Evolutionary conservation across 2,329 filamentous ascomycete genomes (phyloP).

Genomic region (Talaromyces atroroseus): DNA sequence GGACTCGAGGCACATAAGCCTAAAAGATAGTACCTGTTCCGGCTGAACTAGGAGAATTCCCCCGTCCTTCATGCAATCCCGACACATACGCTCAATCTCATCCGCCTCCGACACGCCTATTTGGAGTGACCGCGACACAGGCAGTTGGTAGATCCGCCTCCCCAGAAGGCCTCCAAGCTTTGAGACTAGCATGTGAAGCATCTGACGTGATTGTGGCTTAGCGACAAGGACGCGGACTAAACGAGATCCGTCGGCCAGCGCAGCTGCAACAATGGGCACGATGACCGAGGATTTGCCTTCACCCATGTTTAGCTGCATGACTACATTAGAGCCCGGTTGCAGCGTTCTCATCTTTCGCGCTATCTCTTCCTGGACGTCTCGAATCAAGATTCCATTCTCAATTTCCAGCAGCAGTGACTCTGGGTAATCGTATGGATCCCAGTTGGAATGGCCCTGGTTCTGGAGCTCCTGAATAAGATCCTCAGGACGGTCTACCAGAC

Average conservation of each 20-base stretch:
- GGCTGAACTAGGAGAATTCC: slow-evolving; percentile 59
- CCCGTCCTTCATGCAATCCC: slow-evolving; percentile 43
- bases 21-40: slow-evolving; percentile 47
- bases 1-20: slow-evolving; percentile 55
- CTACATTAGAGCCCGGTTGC: slow-evolving; percentile 38
- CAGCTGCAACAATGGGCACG: slow-evolving; percentile 57
- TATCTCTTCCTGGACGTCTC: slow-evolving; percentile 55
- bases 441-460: slow-evolving; percentile 48
- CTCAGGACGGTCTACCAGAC: background rate
- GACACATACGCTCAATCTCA: slow-evolving; percentile 35
- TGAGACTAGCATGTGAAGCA: slow-evolving; percentile 40
- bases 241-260: slow-evolving; percentile 45
- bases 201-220: slow-evolving; percentile 57
- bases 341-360: slow-evolving; percentile 51
- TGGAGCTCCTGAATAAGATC: background rate
- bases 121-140: slow-evolving; percentile 44
- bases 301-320: slow-evolving; percentile 67
- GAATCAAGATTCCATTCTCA: slow-evolving; percentile 58
- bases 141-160: slow-evolving; percentile 43
- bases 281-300: slow-evolving; percentile 67
- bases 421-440: slow-evolving; percentile 48
- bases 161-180: slow-evolving; percentile 43
- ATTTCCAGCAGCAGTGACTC: slow-evolving; percentile 62
- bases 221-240: slow-evolving; percentile 56
- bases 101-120: slow-evolving; percentile 28